Evolutionary conservation across 78 protist genomes (phyloP).

Genomic region (Cavenderia fasciculata): DNA sequence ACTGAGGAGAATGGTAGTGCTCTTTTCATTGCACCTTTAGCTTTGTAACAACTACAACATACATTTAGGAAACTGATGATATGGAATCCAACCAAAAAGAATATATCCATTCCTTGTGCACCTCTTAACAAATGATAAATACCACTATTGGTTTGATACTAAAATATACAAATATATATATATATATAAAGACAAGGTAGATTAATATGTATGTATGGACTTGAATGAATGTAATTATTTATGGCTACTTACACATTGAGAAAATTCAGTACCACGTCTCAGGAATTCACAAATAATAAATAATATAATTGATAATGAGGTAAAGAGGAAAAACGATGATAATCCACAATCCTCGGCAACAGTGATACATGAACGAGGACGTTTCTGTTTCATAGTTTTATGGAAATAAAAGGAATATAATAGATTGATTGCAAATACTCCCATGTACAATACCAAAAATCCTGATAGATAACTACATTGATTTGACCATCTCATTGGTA

Average conservation of each 20-base stretch:
- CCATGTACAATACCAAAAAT: conserved; percentile 20
- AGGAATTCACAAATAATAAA: conserved; percentile 53
- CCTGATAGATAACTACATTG: conserved; percentile 34
- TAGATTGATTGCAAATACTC: conserved; percentile 27
- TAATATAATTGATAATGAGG: conserved; percentile 4
- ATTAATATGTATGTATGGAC: not conserved
- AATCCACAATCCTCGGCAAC: conserved; percentile 40
- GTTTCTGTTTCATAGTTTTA: conserved; percentile 12
- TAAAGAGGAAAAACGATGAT: conserved; percentile 36
- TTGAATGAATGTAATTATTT: not conserved
- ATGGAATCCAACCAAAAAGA: conserved; percentile 58
- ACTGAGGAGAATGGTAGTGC: too few relatives aligned
- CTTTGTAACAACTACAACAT: conserved; percentile 35
- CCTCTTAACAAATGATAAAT: conserved; percentile 40
- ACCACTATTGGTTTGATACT: conserved; percentile 35
- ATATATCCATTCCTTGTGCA: conserved; percentile 54
- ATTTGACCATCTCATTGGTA: conserved; percentile 30
- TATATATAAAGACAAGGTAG: too few relatives aligned
- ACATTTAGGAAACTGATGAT: conserved; percentile 28
- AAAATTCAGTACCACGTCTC: conserved; percentile 52
- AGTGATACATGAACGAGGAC: conserved; percentile 2
- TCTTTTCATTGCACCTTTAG: not conserved
- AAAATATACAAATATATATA: not conserved
- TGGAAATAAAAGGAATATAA: conserved; percentile 34
- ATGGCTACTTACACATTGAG: conserved; percentile 42